phyloP scores from a whole-genome alignment of 2,329 filamentous ascomycete genomes.

The Diaporthe vaccinii region DNA sequence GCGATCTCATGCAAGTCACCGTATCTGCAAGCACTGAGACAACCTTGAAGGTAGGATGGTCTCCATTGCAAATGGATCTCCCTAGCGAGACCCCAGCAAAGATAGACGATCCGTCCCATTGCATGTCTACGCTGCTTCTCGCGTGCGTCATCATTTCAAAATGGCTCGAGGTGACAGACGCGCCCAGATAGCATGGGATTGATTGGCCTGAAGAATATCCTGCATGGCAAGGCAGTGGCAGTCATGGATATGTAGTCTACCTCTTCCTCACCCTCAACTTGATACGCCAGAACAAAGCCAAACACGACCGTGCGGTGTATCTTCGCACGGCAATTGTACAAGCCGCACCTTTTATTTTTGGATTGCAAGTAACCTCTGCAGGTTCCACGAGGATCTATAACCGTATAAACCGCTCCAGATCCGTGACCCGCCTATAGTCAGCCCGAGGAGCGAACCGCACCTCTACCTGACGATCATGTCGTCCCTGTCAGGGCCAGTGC shows the following conservation, averaged over 20 bases:
- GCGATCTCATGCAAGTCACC: neutral
- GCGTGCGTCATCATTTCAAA: constrained; percentile 46
- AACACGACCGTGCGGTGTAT: constrained; percentile 68
- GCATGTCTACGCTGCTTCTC: constrained; percentile 61
- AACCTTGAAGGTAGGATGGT: neutral
- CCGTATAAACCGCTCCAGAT: constrained; percentile 13
- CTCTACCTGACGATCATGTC: constrained; percentile 68
- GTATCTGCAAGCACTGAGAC: neutral
- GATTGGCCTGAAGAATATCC: neutral
- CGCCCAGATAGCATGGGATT: neutral
- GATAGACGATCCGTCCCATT: neutral
- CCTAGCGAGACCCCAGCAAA: neutral
- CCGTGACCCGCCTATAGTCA: constrained; percentile 4
- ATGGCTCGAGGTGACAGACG: neutral
- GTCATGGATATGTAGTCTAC: constrained; percentile 53
- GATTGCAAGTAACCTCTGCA: constrained; percentile 29
- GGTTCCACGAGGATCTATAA: constrained; percentile 9
- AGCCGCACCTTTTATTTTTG: constrained; percentile 44
- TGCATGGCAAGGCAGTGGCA: neutral
- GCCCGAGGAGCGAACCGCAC: constrained; percentile 43
- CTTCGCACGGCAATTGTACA: constrained; percentile 56
- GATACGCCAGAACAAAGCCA: constrained; percentile 61
- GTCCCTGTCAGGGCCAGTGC: constrained; percentile 75
- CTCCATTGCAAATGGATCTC: neutral
- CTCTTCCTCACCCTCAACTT: constrained; percentile 59